phyloP scores from a whole-genome alignment of 345 rosid species.

The Conringia planisiliqua region DNA sequence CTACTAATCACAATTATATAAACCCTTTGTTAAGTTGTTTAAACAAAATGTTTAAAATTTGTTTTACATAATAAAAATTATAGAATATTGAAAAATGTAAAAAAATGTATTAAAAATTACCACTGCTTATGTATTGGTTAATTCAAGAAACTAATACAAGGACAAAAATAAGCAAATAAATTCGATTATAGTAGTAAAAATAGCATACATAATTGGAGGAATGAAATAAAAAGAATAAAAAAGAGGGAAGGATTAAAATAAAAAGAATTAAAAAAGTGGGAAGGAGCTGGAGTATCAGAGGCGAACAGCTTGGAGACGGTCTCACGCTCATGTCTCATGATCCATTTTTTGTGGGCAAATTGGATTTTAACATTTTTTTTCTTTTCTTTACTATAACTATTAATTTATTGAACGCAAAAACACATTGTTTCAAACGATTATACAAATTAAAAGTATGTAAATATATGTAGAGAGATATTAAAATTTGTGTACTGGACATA shows the following conservation, averaged over 20 bases:
- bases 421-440: neutral
- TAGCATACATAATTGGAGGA: neutral
- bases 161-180: neutral
- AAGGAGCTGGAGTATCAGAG: constrained; percentile 13
- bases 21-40: neutral
- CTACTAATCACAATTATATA: no score
- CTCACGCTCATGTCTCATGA: constrained; percentile 20
- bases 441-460: neutral
- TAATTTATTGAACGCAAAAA: neutral
- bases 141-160: neutral
- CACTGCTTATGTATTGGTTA: neutral
- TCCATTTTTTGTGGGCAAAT: constrained; percentile 17
- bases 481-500: no score
- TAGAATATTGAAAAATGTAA: neutral
- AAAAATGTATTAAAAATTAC: neutral
- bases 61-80: neutral
- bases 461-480: neutral
- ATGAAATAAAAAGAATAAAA: neutral
- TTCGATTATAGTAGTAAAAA: neutral
- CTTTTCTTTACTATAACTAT: neutral
- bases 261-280: neutral
- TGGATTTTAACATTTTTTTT: neutral
- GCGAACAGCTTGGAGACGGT: constrained; percentile 30
- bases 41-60: neutral
- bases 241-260: neutral